phyloP scores from a whole-genome alignment of 805 yeast genomes.

The Candida parachauliodes region DNA sequence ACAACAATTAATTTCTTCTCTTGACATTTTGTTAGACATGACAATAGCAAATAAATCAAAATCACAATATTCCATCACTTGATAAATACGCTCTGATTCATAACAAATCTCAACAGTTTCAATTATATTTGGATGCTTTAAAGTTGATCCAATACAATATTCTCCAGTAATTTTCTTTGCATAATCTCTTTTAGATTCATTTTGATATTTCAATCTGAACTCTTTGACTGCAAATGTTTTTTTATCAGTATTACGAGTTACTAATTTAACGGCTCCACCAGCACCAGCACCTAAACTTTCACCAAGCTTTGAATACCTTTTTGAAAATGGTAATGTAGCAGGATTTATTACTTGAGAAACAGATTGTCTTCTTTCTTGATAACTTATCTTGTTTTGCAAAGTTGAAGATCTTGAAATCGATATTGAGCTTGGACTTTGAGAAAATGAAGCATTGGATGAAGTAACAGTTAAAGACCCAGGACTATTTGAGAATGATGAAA shows the following conservation, averaged over 20 bases:
- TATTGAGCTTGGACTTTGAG: constrained; percentile 29
- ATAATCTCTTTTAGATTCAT: constrained; percentile 70
- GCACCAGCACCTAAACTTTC: constrained; percentile 82
- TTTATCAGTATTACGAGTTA: constrained; percentile 65
- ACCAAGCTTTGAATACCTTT: constrained; percentile 70
- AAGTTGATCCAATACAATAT: constrained; percentile 78
- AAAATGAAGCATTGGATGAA: constrained; percentile 32
- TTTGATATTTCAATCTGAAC: constrained; percentile 67
- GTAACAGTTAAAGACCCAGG: constrained; percentile 21
- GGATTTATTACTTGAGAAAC: constrained; percentile 26
- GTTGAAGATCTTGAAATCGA: constrained; percentile 30
- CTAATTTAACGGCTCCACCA: constrained; percentile 78
- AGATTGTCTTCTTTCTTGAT: constrained; percentile 35
- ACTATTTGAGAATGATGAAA: constrained; percentile 1
- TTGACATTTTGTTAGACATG: constrained; percentile 79
- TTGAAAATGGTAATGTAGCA: constrained; percentile 28
- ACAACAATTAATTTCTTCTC: constrained; percentile 80
- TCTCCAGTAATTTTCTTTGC: constrained; percentile 89
- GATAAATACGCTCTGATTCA: constrained; percentile 68
- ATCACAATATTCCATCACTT: constrained; percentile 94
- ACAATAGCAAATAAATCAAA: constrained; percentile 82
- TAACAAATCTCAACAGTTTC: constrained; percentile 74
- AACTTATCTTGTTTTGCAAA: constrained; percentile 26
- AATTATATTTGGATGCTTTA: constrained; percentile 78
- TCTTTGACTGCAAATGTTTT: constrained; percentile 81